Conservation (phyloP, 176 grass and related monocot genomes). For the Saccharum spontaneum region DNA sequence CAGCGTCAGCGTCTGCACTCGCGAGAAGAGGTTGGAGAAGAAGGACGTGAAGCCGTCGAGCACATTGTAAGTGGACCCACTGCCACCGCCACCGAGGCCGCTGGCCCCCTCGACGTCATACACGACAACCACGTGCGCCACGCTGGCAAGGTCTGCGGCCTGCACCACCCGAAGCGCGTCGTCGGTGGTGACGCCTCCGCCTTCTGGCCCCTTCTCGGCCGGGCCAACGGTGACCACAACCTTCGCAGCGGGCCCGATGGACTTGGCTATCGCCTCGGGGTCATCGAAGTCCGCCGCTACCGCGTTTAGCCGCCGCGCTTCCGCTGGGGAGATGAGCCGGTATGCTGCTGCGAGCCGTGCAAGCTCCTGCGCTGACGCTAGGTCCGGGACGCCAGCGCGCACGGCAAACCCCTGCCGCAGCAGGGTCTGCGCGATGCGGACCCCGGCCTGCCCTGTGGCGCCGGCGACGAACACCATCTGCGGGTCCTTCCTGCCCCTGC, state of each 20-base stretch:
- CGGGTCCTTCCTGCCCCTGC: constrained; percentile 62
- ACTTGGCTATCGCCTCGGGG: constrained; percentile 80
- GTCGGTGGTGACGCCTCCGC: constrained; percentile 58
- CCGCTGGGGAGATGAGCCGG: constrained; percentile 71
- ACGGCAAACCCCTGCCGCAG: constrained; percentile 76
- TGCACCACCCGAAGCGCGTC: constrained; percentile 87
- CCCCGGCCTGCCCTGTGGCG: constrained; percentile 76
- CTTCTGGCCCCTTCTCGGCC: constrained; percentile 58
- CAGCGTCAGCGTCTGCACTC: constrained; percentile 55
- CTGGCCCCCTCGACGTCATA: constrained; percentile 41
- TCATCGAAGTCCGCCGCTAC: constrained; percentile 64
- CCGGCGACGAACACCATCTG: constrained; percentile 83
- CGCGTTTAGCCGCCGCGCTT: constrained; percentile 71
- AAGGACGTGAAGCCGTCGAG: constrained; percentile 78
- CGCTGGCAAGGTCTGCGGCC: constrained; percentile 78
- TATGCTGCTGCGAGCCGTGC: constrained; percentile 65
- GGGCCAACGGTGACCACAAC: constrained; percentile 81
- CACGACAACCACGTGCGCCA: constrained; percentile 72
- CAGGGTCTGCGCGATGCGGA: constrained; percentile 71
- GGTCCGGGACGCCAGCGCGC: constrained; percentile 77
- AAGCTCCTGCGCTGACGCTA: constrained; percentile 70
- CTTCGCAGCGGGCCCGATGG: constrained; percentile 84
- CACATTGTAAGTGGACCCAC: constrained; percentile 70
- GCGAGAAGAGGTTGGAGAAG: constrained; percentile 71
- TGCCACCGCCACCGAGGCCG: constrained; percentile 15